phyloP scores from a whole-genome alignment of 169 alveolate species.

The Condylostoma magnum region DNA sequence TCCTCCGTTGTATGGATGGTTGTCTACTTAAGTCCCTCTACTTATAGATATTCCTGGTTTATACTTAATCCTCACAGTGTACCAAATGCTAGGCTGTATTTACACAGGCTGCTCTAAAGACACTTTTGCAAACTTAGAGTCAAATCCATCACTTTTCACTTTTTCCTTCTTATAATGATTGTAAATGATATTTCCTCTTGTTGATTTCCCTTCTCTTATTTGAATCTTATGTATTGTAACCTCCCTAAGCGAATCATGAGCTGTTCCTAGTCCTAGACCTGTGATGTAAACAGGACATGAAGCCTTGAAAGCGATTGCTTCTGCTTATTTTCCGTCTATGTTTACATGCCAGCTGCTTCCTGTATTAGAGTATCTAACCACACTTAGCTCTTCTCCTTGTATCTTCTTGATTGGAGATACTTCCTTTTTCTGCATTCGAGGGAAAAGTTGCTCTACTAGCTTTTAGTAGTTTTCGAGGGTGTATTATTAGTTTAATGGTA shows the following conservation, averaged over 20 bases:
- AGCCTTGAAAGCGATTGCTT: constrained; percentile 27
- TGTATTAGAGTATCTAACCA: constrained; percentile 9
- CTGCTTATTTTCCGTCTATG: constrained; percentile 30
- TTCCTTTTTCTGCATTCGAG: neutral
- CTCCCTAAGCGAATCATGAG: constrained; percentile 14
- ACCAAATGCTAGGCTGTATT: constrained; percentile 10
- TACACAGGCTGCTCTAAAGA: constrained; percentile 15
- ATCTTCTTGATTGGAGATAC: neutral
- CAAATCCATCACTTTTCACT: constrained; percentile 16
- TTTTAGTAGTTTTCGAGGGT: constrained; percentile 10
- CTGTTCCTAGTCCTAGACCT: constrained; percentile 26
- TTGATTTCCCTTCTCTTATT: constrained; percentile 27
- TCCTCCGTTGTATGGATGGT: constrained; percentile 16
- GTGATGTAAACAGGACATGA: neutral
- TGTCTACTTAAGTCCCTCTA: constrained; percentile 20
- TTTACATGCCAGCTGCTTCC: constrained; percentile 29
- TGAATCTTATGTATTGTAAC: constrained; percentile 17
- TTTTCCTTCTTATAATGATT: constrained; percentile 15
- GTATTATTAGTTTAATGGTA: neutral
- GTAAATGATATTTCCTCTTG: constrained; percentile 4
- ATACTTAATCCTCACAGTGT: constrained; percentile 25
- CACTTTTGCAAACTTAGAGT: constrained; percentile 25
- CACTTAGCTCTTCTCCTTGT: constrained; percentile 4
- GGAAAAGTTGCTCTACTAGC: neutral
- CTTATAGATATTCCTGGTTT: constrained; percentile 30